These are phyloP conservation scores for Fusarium sp. DNA, from an alignment of 2,329 filamentous ascomycete genomes.

Conservation along the genomic window DNA sequence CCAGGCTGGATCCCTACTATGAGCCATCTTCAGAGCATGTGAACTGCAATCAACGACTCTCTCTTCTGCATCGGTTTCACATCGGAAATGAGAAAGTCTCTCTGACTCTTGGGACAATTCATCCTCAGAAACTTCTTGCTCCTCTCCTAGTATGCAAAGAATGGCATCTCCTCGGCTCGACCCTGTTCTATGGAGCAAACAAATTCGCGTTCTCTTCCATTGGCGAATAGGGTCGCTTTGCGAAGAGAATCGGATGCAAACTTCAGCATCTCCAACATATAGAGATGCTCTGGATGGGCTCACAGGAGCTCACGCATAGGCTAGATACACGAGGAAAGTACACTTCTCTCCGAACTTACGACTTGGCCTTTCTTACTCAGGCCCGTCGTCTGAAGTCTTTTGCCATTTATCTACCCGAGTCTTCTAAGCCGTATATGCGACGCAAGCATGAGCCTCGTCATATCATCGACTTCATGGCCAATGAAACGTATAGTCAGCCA, in stretches of 20 bases:
- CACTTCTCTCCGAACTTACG: slow-evolving; percentile 55
- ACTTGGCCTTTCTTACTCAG: slow-evolving; percentile 53
- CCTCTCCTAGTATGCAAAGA: slow-evolving; percentile 56
- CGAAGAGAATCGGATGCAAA: slow-evolving; percentile 56
- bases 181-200: slow-evolving; percentile 63
- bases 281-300: slow-evolving; percentile 59
- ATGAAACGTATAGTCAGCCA: slow-evolving; percentile 53
- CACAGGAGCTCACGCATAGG: slow-evolving; percentile 47
- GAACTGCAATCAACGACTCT: slow-evolving; percentile 5
- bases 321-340: slow-evolving; percentile 35
- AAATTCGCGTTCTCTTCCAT: slow-evolving; percentile 66
- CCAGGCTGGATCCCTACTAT: slow-evolving; percentile 56
- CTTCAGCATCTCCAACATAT: slow-evolving; percentile 59
- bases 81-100: slow-evolving; percentile 49
- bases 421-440: slow-evolving; percentile 46
- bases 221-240: slow-evolving; percentile 64
- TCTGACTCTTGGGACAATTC: slow-evolving; percentile 48
- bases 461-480: slow-evolving; percentile 41
- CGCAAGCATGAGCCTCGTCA: slow-evolving; percentile 53
- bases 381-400: slow-evolving; percentile 57
- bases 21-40: slow-evolving; percentile 36
- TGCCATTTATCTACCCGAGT: slow-evolving; percentile 57
- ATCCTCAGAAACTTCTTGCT: slow-evolving; percentile 54
- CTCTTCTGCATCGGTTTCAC: slow-evolving; percentile 56
- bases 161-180: slow-evolving; percentile 56